Conservation (phyloP, 805 yeast species). For the Wickerhamomyces sydowiorum region DNA sequence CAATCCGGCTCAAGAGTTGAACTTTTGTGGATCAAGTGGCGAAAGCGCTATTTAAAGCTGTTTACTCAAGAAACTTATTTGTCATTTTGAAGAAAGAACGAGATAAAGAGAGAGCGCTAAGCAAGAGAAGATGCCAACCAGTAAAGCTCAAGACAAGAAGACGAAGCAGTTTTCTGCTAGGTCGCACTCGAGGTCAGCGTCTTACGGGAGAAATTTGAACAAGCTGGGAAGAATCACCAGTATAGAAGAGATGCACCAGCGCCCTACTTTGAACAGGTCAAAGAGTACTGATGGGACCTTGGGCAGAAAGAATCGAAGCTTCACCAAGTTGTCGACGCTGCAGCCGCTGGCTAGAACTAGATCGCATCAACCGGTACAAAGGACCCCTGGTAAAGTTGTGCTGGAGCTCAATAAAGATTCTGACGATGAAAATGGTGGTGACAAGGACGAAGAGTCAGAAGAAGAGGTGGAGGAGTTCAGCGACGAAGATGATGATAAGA, state of each 20-base stretch:
- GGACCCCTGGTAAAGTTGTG: conserved; percentile 1
- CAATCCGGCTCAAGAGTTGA: no score
- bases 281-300: conserved; percentile 17
- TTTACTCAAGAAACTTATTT: no score
- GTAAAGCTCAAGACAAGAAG: conserved; percentile 9
- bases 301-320: conserved; percentile 13
- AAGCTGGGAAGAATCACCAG: conserved; percentile 16
- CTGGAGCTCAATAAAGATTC: conserved; percentile 1
- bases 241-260: conserved; percentile 15
- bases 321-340: conserved; percentile 15
- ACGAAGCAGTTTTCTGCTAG: conserved; percentile 17
- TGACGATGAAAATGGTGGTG: conserved; percentile 6
- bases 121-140: neutral
- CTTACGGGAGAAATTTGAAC: conserved; percentile 21
- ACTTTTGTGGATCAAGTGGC: no score
- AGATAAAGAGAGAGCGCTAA: no score
- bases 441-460: conserved; percentile 9
- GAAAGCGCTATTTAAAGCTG: no score
- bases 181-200: conserved; percentile 19
- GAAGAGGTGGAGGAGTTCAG: conserved; percentile 22
- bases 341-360: conserved; percentile 19
- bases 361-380: conserved; percentile 13
- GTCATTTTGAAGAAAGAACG: no score
- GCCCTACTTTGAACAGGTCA: conserved; percentile 19
- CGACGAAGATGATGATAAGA: conserved; percentile 11